phyloP scores from a whole-genome alignment of 352 stramenopile species.

The Pythium guiyangense region DNA sequence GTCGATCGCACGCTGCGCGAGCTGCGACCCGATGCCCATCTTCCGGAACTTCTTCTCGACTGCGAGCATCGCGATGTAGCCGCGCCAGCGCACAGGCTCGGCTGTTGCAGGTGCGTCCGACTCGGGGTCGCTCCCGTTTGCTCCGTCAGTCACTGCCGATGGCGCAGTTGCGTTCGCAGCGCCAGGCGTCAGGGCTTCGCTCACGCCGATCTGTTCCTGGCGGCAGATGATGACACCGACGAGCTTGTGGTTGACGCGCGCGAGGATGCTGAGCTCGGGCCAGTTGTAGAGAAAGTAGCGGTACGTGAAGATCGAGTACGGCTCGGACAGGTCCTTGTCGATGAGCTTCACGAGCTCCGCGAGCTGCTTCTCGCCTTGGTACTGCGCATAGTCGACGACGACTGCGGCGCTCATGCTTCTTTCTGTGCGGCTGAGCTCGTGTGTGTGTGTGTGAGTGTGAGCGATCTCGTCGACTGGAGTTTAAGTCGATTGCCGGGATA shows the following conservation, averaged over 20 bases:
- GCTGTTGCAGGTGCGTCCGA: too few relatives aligned
- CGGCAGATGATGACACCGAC: slow-evolving; percentile 92
- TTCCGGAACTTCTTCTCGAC: slow-evolving; percentile 89
- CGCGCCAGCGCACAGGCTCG: slow-evolving; percentile 43
- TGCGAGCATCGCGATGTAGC: slow-evolving; percentile 95
- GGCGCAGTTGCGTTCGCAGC: too few relatives aligned
- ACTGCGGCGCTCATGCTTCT: neutral
- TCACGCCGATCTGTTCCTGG: slow-evolving; percentile 71
- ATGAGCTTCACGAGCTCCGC: slow-evolving; percentile 91
- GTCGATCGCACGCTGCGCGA: slow-evolving; percentile 87
- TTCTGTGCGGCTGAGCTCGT: too few relatives aligned
- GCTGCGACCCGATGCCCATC: slow-evolving; percentile 87
- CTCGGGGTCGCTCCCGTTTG: too few relatives aligned
- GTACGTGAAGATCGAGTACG: slow-evolving; percentile 96
- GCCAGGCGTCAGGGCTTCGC: slow-evolving; percentile 31
- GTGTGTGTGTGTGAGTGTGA: too few relatives aligned
- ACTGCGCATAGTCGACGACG: slow-evolving; percentile 60
- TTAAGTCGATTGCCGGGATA: too few relatives aligned
- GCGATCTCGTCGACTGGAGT: too few relatives aligned
- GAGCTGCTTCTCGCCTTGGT: slow-evolving; percentile 88
- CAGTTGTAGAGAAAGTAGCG: slow-evolving; percentile 96
- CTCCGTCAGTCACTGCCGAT: too few relatives aligned
- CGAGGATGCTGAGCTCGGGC: slow-evolving; percentile 90
- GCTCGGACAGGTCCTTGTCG: slow-evolving; percentile 93
- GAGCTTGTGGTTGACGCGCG: slow-evolving; percentile 77